Conservation (phyloP, 2,329 filamentous ascomycete genomes). For the Colletotrichum sp. region DNA sequence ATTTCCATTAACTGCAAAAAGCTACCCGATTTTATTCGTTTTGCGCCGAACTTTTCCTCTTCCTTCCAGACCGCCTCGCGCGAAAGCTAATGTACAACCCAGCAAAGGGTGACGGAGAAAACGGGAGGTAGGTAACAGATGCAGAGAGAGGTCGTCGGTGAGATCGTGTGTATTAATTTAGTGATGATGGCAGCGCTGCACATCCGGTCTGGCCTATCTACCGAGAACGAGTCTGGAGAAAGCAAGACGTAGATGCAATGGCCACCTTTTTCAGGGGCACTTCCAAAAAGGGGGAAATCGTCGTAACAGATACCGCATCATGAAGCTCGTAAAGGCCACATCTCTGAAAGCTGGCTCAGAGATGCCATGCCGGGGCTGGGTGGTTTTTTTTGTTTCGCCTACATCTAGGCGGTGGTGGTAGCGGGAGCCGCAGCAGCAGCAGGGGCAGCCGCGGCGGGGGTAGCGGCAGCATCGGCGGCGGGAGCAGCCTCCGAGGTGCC, state of each 20-base stretch:
- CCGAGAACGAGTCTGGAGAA: slow-evolving; percentile 19
- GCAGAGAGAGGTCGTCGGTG: slow-evolving; percentile 30
- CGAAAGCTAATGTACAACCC: slow-evolving; percentile 42
- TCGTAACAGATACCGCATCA: slow-evolving; percentile 24
- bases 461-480: slow-evolving; percentile 25
- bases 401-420: slow-evolving; percentile 33
- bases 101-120: slow-evolving; percentile 37
- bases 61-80: slow-evolving; percentile 30
- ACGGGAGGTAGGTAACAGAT: slow-evolving; percentile 34
- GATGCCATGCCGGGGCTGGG: slow-evolving; percentile 6
- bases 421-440: slow-evolving; percentile 27
- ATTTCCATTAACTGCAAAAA: slow-evolving; percentile 23
- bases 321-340: slow-evolving; percentile 17
- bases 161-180: slow-evolving; percentile 27
- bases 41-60: slow-evolving; percentile 38
- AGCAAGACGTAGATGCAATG: slow-evolving; percentile 20
- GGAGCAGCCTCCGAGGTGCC: slow-evolving; percentile 41
- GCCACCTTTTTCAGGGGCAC: slow-evolving; percentile 16
- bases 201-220: slow-evolving; percentile 18
- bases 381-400: background rate
- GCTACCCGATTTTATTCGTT: slow-evolving; percentile 34
- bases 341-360: background rate
- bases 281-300: slow-evolving; percentile 23
- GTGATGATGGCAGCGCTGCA: slow-evolving; percentile 20
- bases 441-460: slow-evolving; percentile 23